phyloP scores from a whole-genome alignment of 768 basidiomycete species.

The Calocera cornea region DNA sequence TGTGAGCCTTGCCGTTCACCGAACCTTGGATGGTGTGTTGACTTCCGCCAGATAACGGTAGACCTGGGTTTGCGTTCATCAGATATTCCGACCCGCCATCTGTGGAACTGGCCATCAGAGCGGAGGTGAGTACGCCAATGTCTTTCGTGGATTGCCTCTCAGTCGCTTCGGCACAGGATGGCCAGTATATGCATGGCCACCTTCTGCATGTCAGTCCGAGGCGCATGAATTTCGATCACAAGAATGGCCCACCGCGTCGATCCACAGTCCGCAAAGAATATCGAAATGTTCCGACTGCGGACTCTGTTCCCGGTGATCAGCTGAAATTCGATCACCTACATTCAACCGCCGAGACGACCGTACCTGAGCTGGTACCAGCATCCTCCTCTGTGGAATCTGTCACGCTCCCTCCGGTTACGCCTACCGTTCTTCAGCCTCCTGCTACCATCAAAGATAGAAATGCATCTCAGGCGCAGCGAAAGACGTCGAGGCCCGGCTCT shows the following conservation, averaged over 20 bases:
- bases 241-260: background rate
- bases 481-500: background rate
- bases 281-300: background rate
- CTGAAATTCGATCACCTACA: too few relatives aligned
- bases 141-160: background rate
- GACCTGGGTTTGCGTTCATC: conserved; percentile 67
- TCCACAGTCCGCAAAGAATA: background rate
- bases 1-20: background rate
- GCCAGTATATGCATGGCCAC: background rate
- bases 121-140: conserved; percentile 36
- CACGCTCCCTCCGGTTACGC: background rate
- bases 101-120: conserved; percentile 50
- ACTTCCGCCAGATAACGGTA: conserved; percentile 38
- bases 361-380: background rate
- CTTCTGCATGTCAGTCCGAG: background rate
- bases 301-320: too few relatives aligned
- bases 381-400: background rate
- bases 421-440: background rate
- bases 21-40: background rate
- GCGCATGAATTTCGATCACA: background rate
- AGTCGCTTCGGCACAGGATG: background rate
- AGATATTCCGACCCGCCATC: conserved; percentile 50
- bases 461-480: background rate
- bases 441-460: background rate
- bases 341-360: too few relatives aligned